Evolutionary conservation across 164 flowering plant genomes (phyloP), one percentile per base, ranked within the genome.

Genomic region (Liriodendron chinense): DNA sequence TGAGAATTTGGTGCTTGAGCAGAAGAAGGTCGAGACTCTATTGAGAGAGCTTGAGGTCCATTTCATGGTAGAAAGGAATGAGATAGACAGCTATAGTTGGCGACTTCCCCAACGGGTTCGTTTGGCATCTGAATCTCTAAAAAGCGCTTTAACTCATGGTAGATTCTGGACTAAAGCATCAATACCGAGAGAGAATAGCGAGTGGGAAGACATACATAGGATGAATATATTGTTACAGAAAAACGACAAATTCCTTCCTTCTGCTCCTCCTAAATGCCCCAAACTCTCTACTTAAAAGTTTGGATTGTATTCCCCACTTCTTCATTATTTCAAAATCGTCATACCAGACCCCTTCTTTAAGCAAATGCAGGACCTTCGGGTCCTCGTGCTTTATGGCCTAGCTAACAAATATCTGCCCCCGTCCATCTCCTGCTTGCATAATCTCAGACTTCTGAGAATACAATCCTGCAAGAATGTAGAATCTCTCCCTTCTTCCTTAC

Each of bases 71-170:
- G n/a, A n/a, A n/a, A n/a, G n/a, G n/a, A n/a, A n/a, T n/a, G 6
- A 57, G 14, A 16, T 0, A 2, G 0, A 0, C 20, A 5, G 0
- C 20, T 0, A 57, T 16, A 14, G 0, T 16, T 6, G 14, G 21
- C 10, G 0, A n/a, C 9, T 3, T 8, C 22, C 22, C 22, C 9
- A 4, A 64, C 1, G 24, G 14, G n/a, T n/a, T n/a, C n/a, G n/a
- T n/a, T n/a, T n/a, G n/a, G n/a, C n/a, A n/a, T n/a, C n/a, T n/a
- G n/a, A n/a, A n/a, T n/a, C n/a, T n/a, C n/a, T n/a, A n/a, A n/a
- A n/a, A 22, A 22, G 2, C 21, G 26, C 13, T 34, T 34, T 5
- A 34, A 34, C 43, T 34, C 43, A 34, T 34, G 43, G 43, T 5
- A 34, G 4, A 34, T 9, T 64, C 8, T 64, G 67, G 26, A 64